Percentiles rank a stretch among this genome's conserved stretches.
Conservation (phyloP, 1,139 yeast species). For the Diutina rugosa region DNA sequence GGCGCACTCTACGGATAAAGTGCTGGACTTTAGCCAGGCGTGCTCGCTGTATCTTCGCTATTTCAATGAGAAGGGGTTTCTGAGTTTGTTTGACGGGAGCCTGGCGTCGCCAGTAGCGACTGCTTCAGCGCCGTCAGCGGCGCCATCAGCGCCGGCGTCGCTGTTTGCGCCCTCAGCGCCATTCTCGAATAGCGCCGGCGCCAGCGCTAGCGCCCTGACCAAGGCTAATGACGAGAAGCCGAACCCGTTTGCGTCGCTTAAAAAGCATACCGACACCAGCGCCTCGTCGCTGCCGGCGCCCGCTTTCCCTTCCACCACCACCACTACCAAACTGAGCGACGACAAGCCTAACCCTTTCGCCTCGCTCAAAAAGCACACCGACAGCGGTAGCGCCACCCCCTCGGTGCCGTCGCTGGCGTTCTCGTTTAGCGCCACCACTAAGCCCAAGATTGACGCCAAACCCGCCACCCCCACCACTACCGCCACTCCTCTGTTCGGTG, state of each 20-base stretch:
- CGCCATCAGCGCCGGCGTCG: conserved; percentile 2
- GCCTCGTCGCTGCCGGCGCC: not conserved
- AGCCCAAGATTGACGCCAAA: not conserved
- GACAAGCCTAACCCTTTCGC: conserved; percentile 2
- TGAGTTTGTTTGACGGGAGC: not conserved
- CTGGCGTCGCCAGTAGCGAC: not conserved
- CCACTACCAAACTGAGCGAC: not conserved
- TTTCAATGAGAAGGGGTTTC: not conserved
- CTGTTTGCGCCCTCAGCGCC: not conserved
- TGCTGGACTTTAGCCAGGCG: not conserved
- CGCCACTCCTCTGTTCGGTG: not conserved
- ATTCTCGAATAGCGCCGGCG: not conserved
- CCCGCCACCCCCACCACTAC: not conserved
- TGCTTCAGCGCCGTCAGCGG: conserved; percentile 3
- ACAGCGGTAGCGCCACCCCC: not conserved
- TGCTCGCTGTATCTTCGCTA: not conserved
- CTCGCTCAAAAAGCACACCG: not conserved
- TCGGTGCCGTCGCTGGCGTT: not conserved
- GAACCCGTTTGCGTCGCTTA: not conserved
- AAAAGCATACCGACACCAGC: not conserved
- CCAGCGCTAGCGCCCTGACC: not conserved
- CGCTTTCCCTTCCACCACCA: not conserved
- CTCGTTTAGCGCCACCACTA: not conserved
- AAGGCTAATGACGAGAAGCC: not conserved
- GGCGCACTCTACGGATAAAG: not conserved